Percentiles rank a stretch among this genome's conserved stretches.
phyloP scores from a whole-genome alignment of 164 flowering plant genomes.

The Brasenia schreberi region DNA sequence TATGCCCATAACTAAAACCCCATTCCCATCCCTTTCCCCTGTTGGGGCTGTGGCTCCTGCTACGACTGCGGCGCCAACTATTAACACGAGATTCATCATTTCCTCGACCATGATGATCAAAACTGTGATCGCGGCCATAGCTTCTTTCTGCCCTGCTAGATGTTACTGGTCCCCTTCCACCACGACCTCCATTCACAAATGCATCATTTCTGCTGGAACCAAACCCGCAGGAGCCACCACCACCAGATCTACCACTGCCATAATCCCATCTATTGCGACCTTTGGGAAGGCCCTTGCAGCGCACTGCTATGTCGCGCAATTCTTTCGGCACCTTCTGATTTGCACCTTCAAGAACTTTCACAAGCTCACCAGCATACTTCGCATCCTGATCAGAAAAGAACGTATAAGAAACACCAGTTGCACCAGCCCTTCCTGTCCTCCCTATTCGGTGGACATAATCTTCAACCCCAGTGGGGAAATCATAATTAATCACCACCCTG shows the following conservation, averaged over 20 bases:
- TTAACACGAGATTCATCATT: slow-evolving; percentile 14
- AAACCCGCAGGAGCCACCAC: slow-evolving; percentile 15
- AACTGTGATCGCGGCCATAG: slow-evolving; percentile 14
- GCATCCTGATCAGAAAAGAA: slow-evolving; percentile 77
- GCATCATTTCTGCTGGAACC: slow-evolving; percentile 28
- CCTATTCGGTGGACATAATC: slow-evolving; percentile 96
- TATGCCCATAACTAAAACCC: slow-evolving; percentile 1
- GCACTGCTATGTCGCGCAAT: slow-evolving; percentile 54
- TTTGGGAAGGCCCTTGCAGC: slow-evolving; percentile 59
- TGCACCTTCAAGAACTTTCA: slow-evolving; percentile 80
- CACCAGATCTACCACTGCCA: slow-evolving; percentile 32
- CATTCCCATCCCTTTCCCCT: slow-evolving; percentile 5
- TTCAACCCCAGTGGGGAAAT: slow-evolving; percentile 86
- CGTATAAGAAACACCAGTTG: slow-evolving; percentile 73
- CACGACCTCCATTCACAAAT: slow-evolving; percentile 30
- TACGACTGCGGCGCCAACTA: slow-evolving; percentile 10
- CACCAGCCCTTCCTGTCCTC: slow-evolving; percentile 92
- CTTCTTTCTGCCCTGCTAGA: slow-evolving; percentile 26
- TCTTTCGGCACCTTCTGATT: slow-evolving; percentile 67
- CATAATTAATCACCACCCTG: slow-evolving; percentile 90
- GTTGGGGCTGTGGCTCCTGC: slow-evolving; percentile 6
- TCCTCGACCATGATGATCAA: slow-evolving; percentile 21
- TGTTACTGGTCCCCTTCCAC: slow-evolving; percentile 23
- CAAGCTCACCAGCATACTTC: slow-evolving; percentile 63
- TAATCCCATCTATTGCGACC: slow-evolving; percentile 42